Evolutionary conservation across 2,329 filamentous ascomycete species (phyloP), one percentile per base, ranked within the genome.

Genomic region (Helminthosporium solani): DNA sequence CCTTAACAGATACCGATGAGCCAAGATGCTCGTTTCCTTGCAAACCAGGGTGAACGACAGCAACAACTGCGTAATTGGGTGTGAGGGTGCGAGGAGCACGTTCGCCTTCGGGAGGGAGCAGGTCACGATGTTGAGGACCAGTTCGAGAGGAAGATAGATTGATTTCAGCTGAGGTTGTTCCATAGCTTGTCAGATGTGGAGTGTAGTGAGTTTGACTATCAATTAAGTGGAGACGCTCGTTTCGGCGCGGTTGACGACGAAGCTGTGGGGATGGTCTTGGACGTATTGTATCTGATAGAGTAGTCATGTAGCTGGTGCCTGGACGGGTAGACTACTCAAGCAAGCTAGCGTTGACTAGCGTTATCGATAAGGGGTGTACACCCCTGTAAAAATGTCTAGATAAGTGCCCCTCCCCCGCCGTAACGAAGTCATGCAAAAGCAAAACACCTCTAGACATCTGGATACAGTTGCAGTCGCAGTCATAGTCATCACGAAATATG

Each of bases 401-500:
- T 16, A 39, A 12, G n/a, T n/a, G n/a, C 25, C 25, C 20, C 40
- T 31, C 35, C 20, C 35, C 35, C 35, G 20, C 35, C 34, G 9
- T 33, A 33, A 7, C 6, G 6, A 33, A 33, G 16, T 33, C 12
- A 5, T 7, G 31, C 5, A 15, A 28, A 15, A 40, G 14, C 14
- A 19, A 14, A 25, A 7, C n/a, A n/a, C n/a, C n/a, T n/a, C n/a
- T n/a, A n/a, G n/a, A n/a, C n/a, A n/a, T n/a, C n/a, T n/a, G n/a
- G n/a, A n/a, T n/a, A n/a, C n/a, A n/a, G n/a, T n/a, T n/a, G n/a
- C n/a, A n/a, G n/a, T n/a, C n/a, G n/a, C n/a, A n/a, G 11, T 33
- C 41, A 27, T 7, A 27, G 25, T 27, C 7, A 12, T 27, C 25
- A 35, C 30, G 15, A 35, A 21, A 33, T 9, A 90, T 90, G 87